Evolutionary conservation across 2,329 filamentous ascomycete species (phyloP), one percentile per base, ranked within the genome.

Genomic region (Colletotrichum scovillei): DNA sequence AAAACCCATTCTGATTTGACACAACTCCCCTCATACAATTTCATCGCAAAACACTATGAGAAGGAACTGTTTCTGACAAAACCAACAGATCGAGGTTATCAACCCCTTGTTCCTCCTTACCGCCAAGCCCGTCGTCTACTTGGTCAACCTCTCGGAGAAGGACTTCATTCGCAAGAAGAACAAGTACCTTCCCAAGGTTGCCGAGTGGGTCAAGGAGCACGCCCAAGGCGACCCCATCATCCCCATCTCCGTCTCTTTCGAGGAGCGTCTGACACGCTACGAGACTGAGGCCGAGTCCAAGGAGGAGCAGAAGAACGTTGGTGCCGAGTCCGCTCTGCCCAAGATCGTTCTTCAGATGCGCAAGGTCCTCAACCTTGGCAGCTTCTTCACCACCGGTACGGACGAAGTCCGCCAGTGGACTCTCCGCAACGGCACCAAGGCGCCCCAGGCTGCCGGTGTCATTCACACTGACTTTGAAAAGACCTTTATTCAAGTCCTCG

Each of bases 351-450:
- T 91, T 26, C 94, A 94, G 78, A 99, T 99, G 97, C 94, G 97
- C 81, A 95, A 97, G 86, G 92, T 91, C 19, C 88, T 99, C 78
- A 93, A 97, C 85, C 89, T 99, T 55, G 93, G 93, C 82, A 97
- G 94, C 82, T 99, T 99, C 90, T 99, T 99, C 92, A 99, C 97
- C 66, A 95, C 93, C 42, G 97, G 97, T 80, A 86, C 95, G 28
- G 97, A 99, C 82, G 97, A 99, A 87, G 97, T 99, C 76, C 91
- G 97, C 79, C 97, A 99, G 87, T 99, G 97, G 97, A 99, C 97
- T 30, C 95, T 99, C 82, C 92, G 97, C 73, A 95, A 94, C 80
- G 95, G 95, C 78, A 98, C 93, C 81, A 99, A 99, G 88, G 97
- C 97, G n/a, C 97, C 97, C 22, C 94, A 97, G 81, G 97, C 97